Conservation (phyloP, 305 asterid species). For the Plantago coronopus region DNA sequence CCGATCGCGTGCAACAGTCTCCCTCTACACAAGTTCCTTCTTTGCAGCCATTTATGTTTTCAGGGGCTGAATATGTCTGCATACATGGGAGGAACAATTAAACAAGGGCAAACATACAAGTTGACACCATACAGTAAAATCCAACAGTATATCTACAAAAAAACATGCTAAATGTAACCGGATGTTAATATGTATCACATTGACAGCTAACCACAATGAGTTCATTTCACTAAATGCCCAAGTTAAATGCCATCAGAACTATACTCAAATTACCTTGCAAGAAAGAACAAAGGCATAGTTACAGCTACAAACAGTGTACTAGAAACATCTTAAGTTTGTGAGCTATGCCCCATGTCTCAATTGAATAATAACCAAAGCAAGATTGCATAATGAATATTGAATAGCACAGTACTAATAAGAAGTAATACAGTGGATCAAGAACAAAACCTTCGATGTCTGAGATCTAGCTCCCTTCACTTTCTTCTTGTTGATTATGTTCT, state of each 20-base stretch:
- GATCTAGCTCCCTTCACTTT: slow-evolving; percentile 35
- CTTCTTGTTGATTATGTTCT: slow-evolving; percentile 44
- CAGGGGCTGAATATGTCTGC: slow-evolving; percentile 36
- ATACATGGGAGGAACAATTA: slow-evolving; percentile 1
- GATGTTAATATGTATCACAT: no score
- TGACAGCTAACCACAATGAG: no score
- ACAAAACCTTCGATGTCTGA: slow-evolving; percentile 35
- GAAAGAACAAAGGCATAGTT: no score
- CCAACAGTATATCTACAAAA: not conserved
- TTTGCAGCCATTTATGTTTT: slow-evolving; percentile 30
- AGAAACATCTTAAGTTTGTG: no score
- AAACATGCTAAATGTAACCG: no score
- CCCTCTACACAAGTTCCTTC: slow-evolving; percentile 21
- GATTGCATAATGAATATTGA: not conserved
- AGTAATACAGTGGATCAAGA: no score
- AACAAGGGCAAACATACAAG: not conserved
- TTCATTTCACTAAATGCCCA: no score
- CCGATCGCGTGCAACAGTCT: slow-evolving; percentile 22
- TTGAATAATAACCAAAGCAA: not conserved
- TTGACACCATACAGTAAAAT: slow-evolving; percentile 1
- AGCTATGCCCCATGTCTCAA: not conserved
- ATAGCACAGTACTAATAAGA: no score
- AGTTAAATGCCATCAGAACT: no score
- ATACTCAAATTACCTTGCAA: no score
- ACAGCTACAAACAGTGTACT: no score